Conservation (phyloP, 1,284 basidiomycete species). For the Cyathus pygmaeus region DNA sequence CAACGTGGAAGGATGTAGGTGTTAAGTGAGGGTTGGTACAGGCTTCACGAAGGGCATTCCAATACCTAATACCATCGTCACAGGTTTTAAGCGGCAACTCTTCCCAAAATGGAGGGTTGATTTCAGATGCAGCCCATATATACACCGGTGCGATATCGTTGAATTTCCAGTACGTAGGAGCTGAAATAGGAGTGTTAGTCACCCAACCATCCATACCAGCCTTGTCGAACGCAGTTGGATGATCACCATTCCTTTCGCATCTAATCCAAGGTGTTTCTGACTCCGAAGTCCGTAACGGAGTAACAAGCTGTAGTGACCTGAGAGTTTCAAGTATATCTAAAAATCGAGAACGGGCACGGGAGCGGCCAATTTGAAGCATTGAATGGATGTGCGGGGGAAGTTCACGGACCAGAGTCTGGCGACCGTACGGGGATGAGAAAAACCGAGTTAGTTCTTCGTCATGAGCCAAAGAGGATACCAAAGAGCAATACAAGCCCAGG, state of each 20-base stretch:
- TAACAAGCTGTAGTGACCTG: constrained; percentile 60
- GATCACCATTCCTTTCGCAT: constrained; percentile 50
- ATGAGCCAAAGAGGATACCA: constrained; percentile 65
- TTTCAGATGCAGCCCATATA: constrained; percentile 64
- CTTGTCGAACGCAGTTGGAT: constrained; percentile 58
- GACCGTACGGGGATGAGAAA: constrained; percentile 57
- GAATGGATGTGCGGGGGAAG: constrained; percentile 59
- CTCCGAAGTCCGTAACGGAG: constrained; percentile 60
- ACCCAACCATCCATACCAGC: constrained; percentile 56
- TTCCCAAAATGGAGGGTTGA: constrained; percentile 65
- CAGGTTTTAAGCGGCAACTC: constrained; percentile 49
- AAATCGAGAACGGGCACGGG: constrained; percentile 65
- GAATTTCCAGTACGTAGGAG: constrained; percentile 73
- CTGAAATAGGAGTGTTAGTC: constrained; percentile 49
- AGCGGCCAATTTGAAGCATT: constrained; percentile 63
- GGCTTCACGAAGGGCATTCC: constrained; percentile 63
- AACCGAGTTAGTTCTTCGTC: constrained; percentile 62
- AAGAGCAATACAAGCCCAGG: constrained; percentile 64
- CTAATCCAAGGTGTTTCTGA: constrained; percentile 53
- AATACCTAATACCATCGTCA: constrained; percentile 58
- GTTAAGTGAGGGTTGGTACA: constrained; percentile 41
- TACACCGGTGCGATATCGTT: constrained; percentile 61
- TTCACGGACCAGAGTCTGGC: constrained; percentile 57
- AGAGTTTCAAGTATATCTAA: constrained; percentile 70
- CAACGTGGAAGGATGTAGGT: constrained; percentile 15